Percentiles rank a stretch among this genome's conserved stretches.
These are phyloP conservation scores for Yamadazyma conglobata DNA, from an alignment of 1,139 yeast species.

Conservation along the genomic window DNA sequence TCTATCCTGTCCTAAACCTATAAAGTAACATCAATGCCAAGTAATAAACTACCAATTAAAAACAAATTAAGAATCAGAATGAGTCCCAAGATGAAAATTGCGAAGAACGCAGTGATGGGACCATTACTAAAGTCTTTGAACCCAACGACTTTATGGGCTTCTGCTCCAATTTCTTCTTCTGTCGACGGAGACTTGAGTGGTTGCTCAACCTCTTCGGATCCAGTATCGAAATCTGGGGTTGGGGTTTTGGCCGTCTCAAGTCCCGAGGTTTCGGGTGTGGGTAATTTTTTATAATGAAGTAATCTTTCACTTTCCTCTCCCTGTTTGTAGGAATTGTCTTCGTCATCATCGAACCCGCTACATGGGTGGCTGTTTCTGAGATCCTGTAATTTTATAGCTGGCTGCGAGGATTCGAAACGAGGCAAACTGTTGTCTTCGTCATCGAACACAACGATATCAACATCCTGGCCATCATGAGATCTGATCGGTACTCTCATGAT, in stretches of 20 bases:
- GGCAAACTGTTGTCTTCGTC: not conserved
- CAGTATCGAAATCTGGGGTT: too few species aligned
- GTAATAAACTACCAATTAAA: conserved; percentile 45
- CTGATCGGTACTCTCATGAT: conserved; percentile 72
- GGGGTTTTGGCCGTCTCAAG: not conserved
- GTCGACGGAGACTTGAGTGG: not conserved
- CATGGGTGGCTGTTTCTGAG: conserved; percentile 45
- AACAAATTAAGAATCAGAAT: conserved; percentile 50
- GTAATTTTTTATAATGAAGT: conserved; percentile 1
- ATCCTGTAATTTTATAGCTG: conserved; percentile 43
- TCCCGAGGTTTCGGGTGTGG: not conserved
- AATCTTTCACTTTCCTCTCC: conserved; percentile 1
- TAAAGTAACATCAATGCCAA: conserved; percentile 41
- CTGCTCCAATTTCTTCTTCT: conserved; percentile 12
- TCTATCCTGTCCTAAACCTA: too few species aligned
- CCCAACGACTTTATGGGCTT: conserved; percentile 17
- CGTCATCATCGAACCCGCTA: conserved; percentile 43
- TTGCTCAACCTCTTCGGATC: not conserved
- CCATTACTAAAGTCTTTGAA: conserved; percentile 57
- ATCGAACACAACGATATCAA: conserved; percentile 11
- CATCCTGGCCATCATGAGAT: conserved; percentile 22
- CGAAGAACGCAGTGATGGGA: conserved; percentile 38
- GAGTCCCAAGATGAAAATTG: conserved; percentile 50
- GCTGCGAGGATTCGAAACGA: conserved; percentile 33
- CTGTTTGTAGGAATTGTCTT: conserved; percentile 25